These are phyloP conservation scores for Auriculariales sp. DNA, from an alignment of 768 basidiomycete genomes.

Conservation along the genomic window DNA sequence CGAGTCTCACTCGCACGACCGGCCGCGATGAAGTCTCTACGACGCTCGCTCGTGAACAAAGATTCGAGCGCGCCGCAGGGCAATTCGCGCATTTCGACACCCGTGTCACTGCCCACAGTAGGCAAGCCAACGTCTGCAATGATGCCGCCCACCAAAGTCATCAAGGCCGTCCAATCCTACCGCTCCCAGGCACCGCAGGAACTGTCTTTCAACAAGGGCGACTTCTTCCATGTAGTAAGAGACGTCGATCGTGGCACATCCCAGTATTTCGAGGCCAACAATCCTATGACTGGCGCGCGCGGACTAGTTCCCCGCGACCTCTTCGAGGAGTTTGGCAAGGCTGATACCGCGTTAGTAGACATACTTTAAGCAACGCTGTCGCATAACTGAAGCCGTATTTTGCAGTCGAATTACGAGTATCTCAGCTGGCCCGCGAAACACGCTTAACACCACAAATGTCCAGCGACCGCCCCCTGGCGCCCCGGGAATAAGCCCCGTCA, in stretches of 20 bases:
- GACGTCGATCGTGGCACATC: conserved; percentile 42
- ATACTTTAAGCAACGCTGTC: conserved; percentile 1
- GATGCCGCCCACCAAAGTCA: conserved; percentile 86
- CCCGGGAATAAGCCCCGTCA: conserved; percentile 9
- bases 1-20: too few relatives aligned
- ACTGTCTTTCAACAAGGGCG: conserved; percentile 82
- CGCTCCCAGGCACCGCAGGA: conserved; percentile 64
- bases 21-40: conserved; percentile 71
- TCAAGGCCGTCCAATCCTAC: conserved; percentile 63
- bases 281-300: conserved; percentile 80
- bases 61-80: conserved; percentile 32
- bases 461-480: conserved; percentile 15
- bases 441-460: conserved; percentile 6
- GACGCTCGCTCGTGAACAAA: conserved; percentile 64
- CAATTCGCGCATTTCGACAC: conserved; percentile 55
- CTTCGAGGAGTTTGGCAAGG: conserved; percentile 87
- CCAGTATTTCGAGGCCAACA: conserved; percentile 84
- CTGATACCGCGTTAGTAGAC: conserved; percentile 39
- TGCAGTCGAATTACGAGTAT: not conserved
- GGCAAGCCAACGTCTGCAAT: conserved; percentile 59
- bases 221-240: conserved; percentile 91
- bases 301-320: conserved; percentile 76
- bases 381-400: not conserved
- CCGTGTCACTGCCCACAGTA: conserved; percentile 47
- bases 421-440: conserved; percentile 2